These are phyloP conservation scores for Graphiopsis chlorocephala DNA, from an alignment of 2,329 filamentous ascomycete species.

Conservation along the genomic window DNA sequence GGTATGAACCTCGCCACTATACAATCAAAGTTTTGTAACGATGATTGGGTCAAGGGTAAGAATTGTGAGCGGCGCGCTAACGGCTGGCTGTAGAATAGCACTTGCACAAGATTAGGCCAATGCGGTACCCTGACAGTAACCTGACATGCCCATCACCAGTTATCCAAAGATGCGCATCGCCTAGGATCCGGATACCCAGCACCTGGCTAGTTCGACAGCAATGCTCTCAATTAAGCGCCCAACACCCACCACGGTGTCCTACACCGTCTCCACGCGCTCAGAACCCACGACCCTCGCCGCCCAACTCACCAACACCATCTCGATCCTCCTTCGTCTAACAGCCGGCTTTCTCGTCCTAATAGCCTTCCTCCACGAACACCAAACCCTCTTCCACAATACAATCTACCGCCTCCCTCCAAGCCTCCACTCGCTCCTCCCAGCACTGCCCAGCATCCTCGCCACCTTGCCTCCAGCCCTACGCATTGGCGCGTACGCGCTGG, in stretches of 20 bases:
- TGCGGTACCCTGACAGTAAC: background rate
- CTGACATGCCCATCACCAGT: background rate
- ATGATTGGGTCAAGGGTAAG: background rate
- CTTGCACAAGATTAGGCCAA: background rate
- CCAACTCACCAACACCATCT: conserved; percentile 23
- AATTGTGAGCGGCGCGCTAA: background rate
- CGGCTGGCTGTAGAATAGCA: background rate
- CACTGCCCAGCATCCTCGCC: conserved; percentile 85
- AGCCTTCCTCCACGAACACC: conserved; percentile 26
- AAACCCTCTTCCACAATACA: conserved; percentile 1
- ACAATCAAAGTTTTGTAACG: no score
- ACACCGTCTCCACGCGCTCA: conserved; percentile 82
- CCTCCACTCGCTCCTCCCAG: conserved; percentile 44
- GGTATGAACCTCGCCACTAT: no score
- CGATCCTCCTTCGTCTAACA: conserved; percentile 17
- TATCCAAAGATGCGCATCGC: background rate
- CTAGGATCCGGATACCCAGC: background rate
- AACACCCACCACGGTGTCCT: conserved; percentile 83
- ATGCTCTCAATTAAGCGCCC: conserved; percentile 38
- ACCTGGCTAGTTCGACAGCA: background rate
- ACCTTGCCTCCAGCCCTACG: conserved; percentile 61
- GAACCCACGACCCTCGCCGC: conserved; percentile 46
- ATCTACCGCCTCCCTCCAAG: conserved; percentile 11
- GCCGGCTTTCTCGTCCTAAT: conserved; percentile 39
- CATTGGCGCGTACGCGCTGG: conserved; percentile 39